Evolutionary conservation across 2,329 filamentous ascomycete species (phyloP).

Genomic region (Talaromyces sp.): DNA sequence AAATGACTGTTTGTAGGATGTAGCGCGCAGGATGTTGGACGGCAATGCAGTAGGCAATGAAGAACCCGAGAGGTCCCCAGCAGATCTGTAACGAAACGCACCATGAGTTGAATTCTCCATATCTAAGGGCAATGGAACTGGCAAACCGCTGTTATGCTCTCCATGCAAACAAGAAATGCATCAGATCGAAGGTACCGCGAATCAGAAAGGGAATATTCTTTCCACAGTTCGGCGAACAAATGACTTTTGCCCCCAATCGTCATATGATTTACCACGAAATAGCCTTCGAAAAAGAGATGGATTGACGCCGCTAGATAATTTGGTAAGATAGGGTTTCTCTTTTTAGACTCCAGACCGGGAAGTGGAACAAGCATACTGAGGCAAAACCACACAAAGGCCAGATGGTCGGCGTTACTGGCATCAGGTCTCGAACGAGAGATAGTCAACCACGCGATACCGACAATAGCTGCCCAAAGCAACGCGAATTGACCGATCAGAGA

Average conservation of each 20-base stretch:
- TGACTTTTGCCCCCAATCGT: constrained; percentile 29
- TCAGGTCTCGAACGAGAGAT: background rate
- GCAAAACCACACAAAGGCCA: background rate
- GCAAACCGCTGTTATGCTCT: constrained; percentile 63
- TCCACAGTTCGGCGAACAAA: constrained; percentile 83
- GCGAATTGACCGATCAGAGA: background rate
- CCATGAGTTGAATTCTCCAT: background rate
- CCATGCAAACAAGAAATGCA: constrained; percentile 79
- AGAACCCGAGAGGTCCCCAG: background rate
- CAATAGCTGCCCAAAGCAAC: background rate
- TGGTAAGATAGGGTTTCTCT: background rate
- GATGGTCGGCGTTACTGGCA: background rate
- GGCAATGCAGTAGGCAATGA: background rate
- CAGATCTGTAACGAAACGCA: background rate
- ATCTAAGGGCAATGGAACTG: background rate
- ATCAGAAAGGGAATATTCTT: constrained; percentile 85
- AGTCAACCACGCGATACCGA: background rate
- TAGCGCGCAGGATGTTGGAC: background rate
- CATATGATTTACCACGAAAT: background rate
- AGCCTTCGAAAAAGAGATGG: background rate
- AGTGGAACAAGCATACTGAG: background rate
- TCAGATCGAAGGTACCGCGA: constrained; percentile 81
- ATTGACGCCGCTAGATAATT: background rate
- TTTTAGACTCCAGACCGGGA: background rate
- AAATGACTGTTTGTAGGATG: background rate